Evolutionary conservation across 495 filamentous ascomycete genomes (phyloP).

Genomic region (Aspergillus conjunctus): DNA sequence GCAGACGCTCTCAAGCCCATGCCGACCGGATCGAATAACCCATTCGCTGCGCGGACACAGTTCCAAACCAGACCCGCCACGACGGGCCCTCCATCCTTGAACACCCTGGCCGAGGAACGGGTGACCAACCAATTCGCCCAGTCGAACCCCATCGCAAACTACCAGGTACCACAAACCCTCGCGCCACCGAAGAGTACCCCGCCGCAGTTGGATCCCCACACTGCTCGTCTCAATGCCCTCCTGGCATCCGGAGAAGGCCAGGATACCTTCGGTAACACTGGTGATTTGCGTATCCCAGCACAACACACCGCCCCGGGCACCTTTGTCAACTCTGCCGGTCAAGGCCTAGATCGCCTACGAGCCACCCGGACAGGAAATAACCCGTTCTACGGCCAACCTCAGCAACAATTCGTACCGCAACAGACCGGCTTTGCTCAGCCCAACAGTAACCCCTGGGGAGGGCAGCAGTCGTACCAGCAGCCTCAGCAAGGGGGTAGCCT

Average conservation of each 20-base stretch:
- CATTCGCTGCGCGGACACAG: slow-evolving; percentile 72
- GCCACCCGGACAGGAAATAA: slow-evolving; percentile 85
- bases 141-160: slow-evolving; percentile 55
- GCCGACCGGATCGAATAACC: slow-evolving; percentile 93
- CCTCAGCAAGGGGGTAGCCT: slow-evolving; percentile 73
- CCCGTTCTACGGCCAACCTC: slow-evolving; percentile 79
- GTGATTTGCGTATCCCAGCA: slow-evolving; percentile 89
- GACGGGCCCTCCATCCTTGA: slow-evolving; percentile 63
- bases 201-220: slow-evolving; percentile 65
- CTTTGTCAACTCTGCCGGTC: slow-evolving; percentile 93
- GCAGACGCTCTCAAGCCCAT: slow-evolving; percentile 51
- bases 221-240: slow-evolving; percentile 87
- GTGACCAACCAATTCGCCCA: slow-evolving; percentile 56
- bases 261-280: slow-evolving; percentile 96
- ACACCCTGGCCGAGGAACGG: slow-evolving; percentile 71
- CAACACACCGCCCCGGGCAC: slow-evolving; percentile 97
- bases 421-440: slow-evolving; percentile 49
- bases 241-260: slow-evolving; percentile 84
- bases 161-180: slow-evolving; percentile 41
- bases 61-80: slow-evolving; percentile 58
- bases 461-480: slow-evolving; percentile 52
- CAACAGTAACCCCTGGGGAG: slow-evolving; percentile 74
- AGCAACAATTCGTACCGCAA: slow-evolving; percentile 61
- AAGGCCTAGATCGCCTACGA: slow-evolving; percentile 66
- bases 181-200: slow-evolving; percentile 49